Conservation (phyloP, 352 stramenopile species). For the Phytophthora lateralis region DNA sequence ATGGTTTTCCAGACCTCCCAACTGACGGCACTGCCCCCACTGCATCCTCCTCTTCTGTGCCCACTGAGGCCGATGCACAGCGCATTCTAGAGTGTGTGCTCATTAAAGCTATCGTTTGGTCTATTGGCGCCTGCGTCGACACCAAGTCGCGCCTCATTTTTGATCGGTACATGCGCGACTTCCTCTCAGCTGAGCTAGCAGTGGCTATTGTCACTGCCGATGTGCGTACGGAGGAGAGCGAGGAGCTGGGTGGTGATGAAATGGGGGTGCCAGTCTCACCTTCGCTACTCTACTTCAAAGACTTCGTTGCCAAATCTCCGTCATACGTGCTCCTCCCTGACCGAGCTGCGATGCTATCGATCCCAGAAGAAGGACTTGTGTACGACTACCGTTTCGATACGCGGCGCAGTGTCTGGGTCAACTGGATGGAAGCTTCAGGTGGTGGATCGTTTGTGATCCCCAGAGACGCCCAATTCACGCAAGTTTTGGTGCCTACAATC, state of each 20-base stretch:
- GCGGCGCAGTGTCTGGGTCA: constrained; percentile 82
- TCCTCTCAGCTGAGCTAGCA: constrained; percentile 52
- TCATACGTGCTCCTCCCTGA: constrained; percentile 54
- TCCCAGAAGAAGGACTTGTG: constrained; percentile 76
- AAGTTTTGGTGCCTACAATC: constrained; percentile 93
- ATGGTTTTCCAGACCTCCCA: constrained; percentile 33
- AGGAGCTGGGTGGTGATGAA: constrained; percentile 31
- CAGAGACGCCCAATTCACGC: constrained; percentile 79
- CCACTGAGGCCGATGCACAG: constrained; percentile 61
- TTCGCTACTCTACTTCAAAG: constrained; percentile 62
- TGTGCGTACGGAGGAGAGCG: constrained; percentile 7
- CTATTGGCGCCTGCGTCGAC: constrained; percentile 92
- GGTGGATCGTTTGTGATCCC: constrained; percentile 62
- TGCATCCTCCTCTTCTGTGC: constrained; percentile 41
- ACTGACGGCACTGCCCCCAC: constrained; percentile 22
- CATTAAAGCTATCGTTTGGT: constrained; percentile 90
- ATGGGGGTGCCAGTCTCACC: constrained; percentile 22
- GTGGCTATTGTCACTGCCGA: constrained; percentile 23
- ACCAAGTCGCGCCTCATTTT: constrained; percentile 82
- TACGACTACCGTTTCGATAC: constrained; percentile 93
- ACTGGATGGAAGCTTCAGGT: constrained; percentile 67
- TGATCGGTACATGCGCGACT: constrained; percentile 81
- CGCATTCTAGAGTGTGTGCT: constrained; percentile 88
- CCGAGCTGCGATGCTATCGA: constrained; percentile 38
- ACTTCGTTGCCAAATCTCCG: constrained; percentile 90